These are phyloP conservation scores for Ustilago nuda DNA, from an alignment of 1,284 basidiomycete species.

Conservation along the genomic window DNA sequence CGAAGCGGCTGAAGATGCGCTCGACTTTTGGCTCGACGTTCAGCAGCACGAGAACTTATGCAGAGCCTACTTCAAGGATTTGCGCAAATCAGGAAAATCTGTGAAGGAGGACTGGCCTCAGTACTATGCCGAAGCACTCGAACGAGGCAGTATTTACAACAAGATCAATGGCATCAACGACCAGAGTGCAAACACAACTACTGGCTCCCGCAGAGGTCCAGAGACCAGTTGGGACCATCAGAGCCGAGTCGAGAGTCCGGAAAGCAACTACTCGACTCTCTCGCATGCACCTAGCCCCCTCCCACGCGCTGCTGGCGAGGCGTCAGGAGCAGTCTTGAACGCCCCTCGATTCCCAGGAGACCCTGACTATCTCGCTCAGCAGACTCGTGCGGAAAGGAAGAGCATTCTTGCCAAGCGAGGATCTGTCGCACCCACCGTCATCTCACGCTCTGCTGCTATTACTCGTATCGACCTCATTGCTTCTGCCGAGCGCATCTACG, in stretches of 20 bases:
- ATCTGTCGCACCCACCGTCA: slow-evolving; percentile 70
- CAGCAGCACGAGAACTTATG: slow-evolving; percentile 99
- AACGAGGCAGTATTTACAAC: slow-evolving; percentile 88
- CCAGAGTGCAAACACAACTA: slow-evolving; percentile 20
- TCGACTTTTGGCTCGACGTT: slow-evolving; percentile 99
- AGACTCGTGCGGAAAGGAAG: slow-evolving; percentile 53
- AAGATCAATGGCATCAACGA: slow-evolving; percentile 80
- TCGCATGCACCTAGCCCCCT: slow-evolving; percentile 37
- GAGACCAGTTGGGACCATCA: slow-evolving; percentile 46
- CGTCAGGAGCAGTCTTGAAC: slow-evolving; percentile 17
- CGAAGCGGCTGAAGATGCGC: slow-evolving; percentile 90
- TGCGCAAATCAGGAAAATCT: slow-evolving; percentile 88
- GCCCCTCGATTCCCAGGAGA: slow-evolving; percentile 65
- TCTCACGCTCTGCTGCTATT: slow-evolving; percentile 89
- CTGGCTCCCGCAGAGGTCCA: slow-evolving; percentile 9
- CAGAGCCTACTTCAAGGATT: slow-evolving; percentile 97
- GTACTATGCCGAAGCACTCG: slow-evolving; percentile 78
- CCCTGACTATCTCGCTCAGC: slow-evolving; percentile 59
- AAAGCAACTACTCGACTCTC: slow-evolving; percentile 33
- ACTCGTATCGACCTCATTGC: slow-evolving; percentile 87
- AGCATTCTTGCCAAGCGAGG: slow-evolving; percentile 60
- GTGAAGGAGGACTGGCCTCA: slow-evolving; percentile 97
- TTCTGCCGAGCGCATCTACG: slow-evolving; percentile 93
- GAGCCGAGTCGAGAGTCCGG: slow-evolving; percentile 42
- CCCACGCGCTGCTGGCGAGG: slow-evolving; percentile 5